These are phyloP conservation scores for Fonsecaea multimorphosa DNA, from an alignment of 2,329 filamentous ascomycete species.

Conservation along the genomic window DNA sequence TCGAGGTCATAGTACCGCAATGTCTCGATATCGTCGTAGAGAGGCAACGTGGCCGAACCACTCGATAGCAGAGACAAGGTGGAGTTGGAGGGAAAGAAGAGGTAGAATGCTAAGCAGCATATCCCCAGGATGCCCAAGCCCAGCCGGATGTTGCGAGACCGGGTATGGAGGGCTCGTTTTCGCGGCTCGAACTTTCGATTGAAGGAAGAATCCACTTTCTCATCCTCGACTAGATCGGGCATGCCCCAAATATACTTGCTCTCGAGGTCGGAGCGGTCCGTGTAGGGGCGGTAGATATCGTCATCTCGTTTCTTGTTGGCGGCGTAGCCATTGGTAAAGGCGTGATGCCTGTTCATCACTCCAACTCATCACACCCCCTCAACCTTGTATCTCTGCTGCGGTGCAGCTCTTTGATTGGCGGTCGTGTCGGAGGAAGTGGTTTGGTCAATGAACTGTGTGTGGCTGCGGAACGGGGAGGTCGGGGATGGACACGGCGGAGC, in stretches of 20 bases:
- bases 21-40: slow-evolving; percentile 83
- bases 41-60: not conserved
- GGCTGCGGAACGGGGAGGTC: not conserved
- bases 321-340: slow-evolving; percentile 76
- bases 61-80: slow-evolving; percentile 43
- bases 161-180: slow-evolving; percentile 30
- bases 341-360: slow-evolving; percentile 82
- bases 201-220: slow-evolving; percentile 33
- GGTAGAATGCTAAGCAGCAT: slow-evolving; percentile 67
- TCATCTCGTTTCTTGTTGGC: slow-evolving; percentile 72
- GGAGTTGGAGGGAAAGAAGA: slow-evolving; percentile 77
- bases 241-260: slow-evolving; percentile 36
- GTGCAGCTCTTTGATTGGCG: slow-evolving; percentile 15
- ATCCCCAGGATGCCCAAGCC: slow-evolving; percentile 62
- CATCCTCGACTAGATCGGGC: slow-evolving; percentile 37
- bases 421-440: not conserved
- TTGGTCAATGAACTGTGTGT: not conserved
- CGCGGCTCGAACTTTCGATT: slow-evolving; percentile 35
- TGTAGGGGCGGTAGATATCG: slow-evolving; percentile 81
- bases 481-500: not conserved
- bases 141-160: slow-evolving; percentile 33
- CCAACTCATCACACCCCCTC: slow-evolving; percentile 35
- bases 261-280: slow-evolving; percentile 72
- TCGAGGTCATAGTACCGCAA: slow-evolving; percentile 96
- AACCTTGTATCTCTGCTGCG: slow-evolving; percentile 15